Percentiles rank a stretch among this genome's conserved stretches.
phyloP scores from a whole-genome alignment of 495 filamentous ascomycete species.

The Opeltia flavorubescens region DNA sequence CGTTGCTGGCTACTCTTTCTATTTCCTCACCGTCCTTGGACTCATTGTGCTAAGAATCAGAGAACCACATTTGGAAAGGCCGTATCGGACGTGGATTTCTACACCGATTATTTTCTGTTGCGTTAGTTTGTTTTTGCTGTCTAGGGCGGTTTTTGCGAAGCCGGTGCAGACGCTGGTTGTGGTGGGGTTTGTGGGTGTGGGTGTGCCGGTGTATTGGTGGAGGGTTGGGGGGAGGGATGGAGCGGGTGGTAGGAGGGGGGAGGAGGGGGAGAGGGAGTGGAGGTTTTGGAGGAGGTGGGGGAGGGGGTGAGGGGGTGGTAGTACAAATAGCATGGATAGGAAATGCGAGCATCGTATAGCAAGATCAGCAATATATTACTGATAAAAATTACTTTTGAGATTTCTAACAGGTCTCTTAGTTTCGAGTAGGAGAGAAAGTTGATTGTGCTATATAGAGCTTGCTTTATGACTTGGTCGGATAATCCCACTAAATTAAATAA shows the following conservation, averaged over 20 bases:
- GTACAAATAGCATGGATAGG: no score
- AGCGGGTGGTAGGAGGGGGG: no score
- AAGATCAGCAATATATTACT: no score
- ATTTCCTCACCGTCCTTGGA: conserved; percentile 89
- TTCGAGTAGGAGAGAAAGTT: no score
- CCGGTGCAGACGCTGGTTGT: conserved; percentile 84
- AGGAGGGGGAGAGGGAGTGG: conserved; percentile 37
- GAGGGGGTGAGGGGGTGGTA: conserved; percentile 8
- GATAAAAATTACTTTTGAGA: no score
- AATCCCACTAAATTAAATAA: no score
- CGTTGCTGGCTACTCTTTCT: conserved; percentile 91
- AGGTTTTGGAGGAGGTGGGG: conserved; percentile 43
- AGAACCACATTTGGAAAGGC: conserved; percentile 75
- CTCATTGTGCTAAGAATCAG: conserved; percentile 80
- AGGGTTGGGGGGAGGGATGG: conserved; percentile 48
- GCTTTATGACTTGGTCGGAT: no score
- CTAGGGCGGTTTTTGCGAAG: conserved; percentile 72
- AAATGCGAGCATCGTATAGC: no score
- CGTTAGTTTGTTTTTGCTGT: conserved; percentile 83
- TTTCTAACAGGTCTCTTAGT: no score
- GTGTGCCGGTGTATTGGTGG: conserved; percentile 81
- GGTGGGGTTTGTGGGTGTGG: conserved; percentile 65
- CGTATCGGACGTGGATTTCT: conserved; percentile 89
- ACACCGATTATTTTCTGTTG: conserved; percentile 98
- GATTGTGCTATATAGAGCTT: no score